Evolutionary conservation across 1,284 basidiomycete genomes (phyloP).

Genomic region (Grifola frondosa): DNA sequence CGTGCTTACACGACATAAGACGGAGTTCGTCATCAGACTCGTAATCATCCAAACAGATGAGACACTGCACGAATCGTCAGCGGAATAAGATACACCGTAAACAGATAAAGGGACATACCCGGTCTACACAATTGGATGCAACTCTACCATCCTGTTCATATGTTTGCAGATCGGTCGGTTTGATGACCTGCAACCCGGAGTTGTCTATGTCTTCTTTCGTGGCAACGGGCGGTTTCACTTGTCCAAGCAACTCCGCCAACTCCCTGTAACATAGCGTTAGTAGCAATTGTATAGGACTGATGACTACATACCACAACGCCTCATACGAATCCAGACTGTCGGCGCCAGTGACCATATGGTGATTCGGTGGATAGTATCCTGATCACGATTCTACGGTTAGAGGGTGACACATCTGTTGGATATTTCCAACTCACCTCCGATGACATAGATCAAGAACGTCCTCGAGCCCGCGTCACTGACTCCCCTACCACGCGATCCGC

Average conservation of each 20-base stretch:
- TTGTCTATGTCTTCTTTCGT: slow-evolving; percentile 81
- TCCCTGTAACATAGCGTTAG: slow-evolving; percentile 44
- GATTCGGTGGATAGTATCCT: slow-evolving; percentile 87
- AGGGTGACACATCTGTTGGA: not conserved
- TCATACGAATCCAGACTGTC: slow-evolving; percentile 77
- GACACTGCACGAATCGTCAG: slow-evolving; percentile 44
- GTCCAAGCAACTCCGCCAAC: slow-evolving; percentile 74
- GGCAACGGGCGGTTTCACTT: slow-evolving; percentile 77
- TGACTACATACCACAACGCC: slow-evolving; percentile 59
- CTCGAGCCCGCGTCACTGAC: slow-evolving; percentile 51
- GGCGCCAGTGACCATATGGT: slow-evolving; percentile 78
- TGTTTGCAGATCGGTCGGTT: slow-evolving; percentile 48
- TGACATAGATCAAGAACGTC: slow-evolving; percentile 80
- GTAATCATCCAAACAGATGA: slow-evolving; percentile 87
- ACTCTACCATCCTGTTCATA: slow-evolving; percentile 63
- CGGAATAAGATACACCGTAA: not conserved
- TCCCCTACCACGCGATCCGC: slow-evolving; percentile 23
- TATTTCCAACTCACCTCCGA: slow-evolving; percentile 53
- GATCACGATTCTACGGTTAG: not conserved
- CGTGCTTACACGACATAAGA: slow-evolving; percentile 79
- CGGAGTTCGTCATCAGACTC: slow-evolving; percentile 72
- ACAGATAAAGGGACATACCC: slow-evolving; percentile 46
- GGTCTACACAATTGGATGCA: slow-evolving; percentile 73
- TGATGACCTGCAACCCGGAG: slow-evolving; percentile 73
- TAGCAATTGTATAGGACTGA: no score